phyloP scores from a whole-genome alignment of 306 rosid genomes.

The Quercus variabilis region DNA sequence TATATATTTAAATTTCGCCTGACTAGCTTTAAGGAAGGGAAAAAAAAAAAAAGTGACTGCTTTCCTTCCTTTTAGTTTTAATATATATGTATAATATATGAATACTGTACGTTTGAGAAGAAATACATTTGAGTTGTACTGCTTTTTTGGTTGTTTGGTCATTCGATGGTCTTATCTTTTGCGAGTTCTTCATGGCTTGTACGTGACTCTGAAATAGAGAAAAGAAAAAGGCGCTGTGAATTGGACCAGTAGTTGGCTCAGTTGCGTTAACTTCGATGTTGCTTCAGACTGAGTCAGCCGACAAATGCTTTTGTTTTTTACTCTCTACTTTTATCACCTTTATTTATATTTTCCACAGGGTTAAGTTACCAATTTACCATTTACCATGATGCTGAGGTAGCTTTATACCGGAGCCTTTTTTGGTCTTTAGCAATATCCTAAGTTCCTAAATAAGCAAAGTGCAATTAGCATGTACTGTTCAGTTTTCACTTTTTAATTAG shows the following conservation, averaged over 20 bases:
- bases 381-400: background rate
- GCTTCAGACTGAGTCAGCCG: conserved; percentile 25
- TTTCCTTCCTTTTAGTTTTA: background rate
- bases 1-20: background rate
- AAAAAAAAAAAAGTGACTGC: background rate
- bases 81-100: too few relatives aligned
- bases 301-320: background rate
- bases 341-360: conserved; percentile 7
- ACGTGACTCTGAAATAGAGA: conserved; percentile 10
- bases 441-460: too few relatives aligned
- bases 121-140: background rate
- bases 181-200: background rate
- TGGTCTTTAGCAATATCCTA: background rate
- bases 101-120: background rate
- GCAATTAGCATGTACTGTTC: too few relatives aligned
- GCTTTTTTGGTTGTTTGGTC: background rate
- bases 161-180: background rate
- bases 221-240: background rate
- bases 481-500: background rate
- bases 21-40: background rate
- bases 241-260: background rate
- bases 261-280: conserved; percentile 36
- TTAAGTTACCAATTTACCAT: background rate
- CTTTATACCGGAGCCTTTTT: background rate
- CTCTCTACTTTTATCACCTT: conserved; percentile 2